Conservation (phyloP, 345 rosid genomes). For the Eucalyptus leucophloia region DNA sequence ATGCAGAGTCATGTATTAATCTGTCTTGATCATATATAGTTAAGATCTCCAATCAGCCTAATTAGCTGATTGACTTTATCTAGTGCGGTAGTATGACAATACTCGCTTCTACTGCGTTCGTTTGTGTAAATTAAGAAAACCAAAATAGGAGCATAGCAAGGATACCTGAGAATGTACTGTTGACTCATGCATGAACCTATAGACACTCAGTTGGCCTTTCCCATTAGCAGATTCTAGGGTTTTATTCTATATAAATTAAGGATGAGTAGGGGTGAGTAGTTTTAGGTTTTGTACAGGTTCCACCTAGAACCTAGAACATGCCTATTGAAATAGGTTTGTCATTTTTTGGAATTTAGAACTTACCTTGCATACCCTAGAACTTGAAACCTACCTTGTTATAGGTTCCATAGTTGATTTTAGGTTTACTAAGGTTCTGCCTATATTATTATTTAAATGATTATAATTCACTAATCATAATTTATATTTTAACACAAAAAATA, state of each 20-base stretch:
- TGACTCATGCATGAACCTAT: background rate
- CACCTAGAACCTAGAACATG: too few relatives aligned
- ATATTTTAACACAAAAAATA: too few relatives aligned
- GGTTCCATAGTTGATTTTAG: too few relatives aligned
- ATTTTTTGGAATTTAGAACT: too few relatives aligned
- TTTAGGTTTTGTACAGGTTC: too few relatives aligned
- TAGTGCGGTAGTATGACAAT: background rate
- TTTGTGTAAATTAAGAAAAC: background rate
- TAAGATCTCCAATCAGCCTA: background rate
- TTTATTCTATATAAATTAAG: background rate
- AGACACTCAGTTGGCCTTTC: background rate
- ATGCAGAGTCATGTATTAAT: background rate
- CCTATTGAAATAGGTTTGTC: accelerated
- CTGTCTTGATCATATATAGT: background rate
- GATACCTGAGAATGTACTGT: background rate
- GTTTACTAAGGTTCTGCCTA: too few relatives aligned
- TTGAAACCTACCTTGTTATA: too few relatives aligned
- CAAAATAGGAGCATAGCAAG: background rate
- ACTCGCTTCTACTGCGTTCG: background rate
- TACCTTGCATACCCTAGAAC: too few relatives aligned
- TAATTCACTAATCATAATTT: too few relatives aligned
- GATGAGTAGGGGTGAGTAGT: too few relatives aligned
- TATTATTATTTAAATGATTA: too few relatives aligned
- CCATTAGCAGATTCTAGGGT: background rate
- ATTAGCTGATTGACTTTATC: background rate